Conservation (phyloP, 176 grass and related monocot species). For the Secale cereale region DNA sequence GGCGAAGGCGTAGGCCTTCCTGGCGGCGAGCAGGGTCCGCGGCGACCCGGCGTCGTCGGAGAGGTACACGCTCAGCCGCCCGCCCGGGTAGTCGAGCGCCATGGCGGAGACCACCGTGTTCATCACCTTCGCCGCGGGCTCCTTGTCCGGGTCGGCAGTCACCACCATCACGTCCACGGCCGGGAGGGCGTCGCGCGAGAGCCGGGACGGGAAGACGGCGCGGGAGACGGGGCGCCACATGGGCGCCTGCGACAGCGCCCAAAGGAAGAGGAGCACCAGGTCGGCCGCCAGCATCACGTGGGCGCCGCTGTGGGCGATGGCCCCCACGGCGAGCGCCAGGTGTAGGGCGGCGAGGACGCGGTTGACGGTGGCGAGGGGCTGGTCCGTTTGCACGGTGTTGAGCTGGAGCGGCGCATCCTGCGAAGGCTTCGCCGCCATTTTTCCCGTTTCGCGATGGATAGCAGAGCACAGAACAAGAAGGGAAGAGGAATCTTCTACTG, state of each 20-base stretch:
- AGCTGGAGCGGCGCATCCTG: slow-evolving; percentile 3
- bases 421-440: not conserved
- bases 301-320: slow-evolving; percentile 18
- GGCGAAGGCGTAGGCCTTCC: slow-evolving; percentile 53
- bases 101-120: slow-evolving; percentile 74
- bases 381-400: slow-evolving; percentile 20
- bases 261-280: slow-evolving; percentile 43
- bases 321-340: not conserved
- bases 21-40: slow-evolving; percentile 38
- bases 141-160: slow-evolving; percentile 59
- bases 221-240: slow-evolving; percentile 43
- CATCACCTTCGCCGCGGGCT: slow-evolving; percentile 44
- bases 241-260: slow-evolving; percentile 40
- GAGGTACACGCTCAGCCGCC: slow-evolving; percentile 50
- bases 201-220: slow-evolving; percentile 31
- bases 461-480: no score
- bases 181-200: slow-evolving; percentile 20
- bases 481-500: no score
- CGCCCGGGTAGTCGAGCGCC: slow-evolving; percentile 78
- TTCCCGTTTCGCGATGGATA: not conserved
- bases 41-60: slow-evolving; percentile 79
- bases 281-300: slow-evolving; percentile 29
- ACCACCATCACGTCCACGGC: slow-evolving; percentile 46
- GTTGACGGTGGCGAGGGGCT: slow-evolving; percentile 31
- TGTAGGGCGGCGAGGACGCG: slow-evolving; percentile 36